Evolutionary conservation across 192 early-diverging fungal genomes (phyloP), one percentile per base, ranked within the genome.

Genomic region (Rhizoclosmatium globosum): DNA sequence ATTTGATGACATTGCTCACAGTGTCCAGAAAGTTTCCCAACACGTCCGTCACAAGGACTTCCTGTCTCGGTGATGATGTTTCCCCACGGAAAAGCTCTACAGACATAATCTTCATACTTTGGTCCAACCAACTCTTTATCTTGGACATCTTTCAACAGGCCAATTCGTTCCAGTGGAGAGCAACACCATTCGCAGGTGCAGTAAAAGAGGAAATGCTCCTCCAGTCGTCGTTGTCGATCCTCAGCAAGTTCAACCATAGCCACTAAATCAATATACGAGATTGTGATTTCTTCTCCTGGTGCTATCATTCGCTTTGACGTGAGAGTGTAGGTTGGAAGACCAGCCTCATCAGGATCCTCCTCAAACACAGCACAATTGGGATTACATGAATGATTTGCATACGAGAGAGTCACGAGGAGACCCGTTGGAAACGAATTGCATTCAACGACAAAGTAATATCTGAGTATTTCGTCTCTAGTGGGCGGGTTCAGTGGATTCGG

Each of bases 341-440:
- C 19, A 7, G 7, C 23, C 1, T 13, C 38, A 38, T 23, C 11
- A 17, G 61, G 56, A 50, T 50, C 48, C 6, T 79, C 11, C 66
- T 81, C 79, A 44, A 57, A 19, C 19, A 81, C 79, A 3, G n/a
- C 17, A 41, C 45, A 65, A 65, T 81, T 81, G 9, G 79, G 79
- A 41, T 76, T 48, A 46, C 79, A 81, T 21, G 47, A 57, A 62
- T 81, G 79, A 43, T 81, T 81, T 47, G 71, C 71, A 47, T 67
- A 41, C 3, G 73, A 77, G 9, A 81, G 43, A 7, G 67, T 56
- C 15, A 68, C 50, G 6, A 81, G 47, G 47, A 81, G 48, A 15
- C 73, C 79, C 6, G 79, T 66, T 7, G 79, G 79, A 61, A 81
- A 81, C 64, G 79, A 74, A 59, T 81, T 81, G 73, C 79, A 81